Base-by-base conservation (phyloP, 768 basidiomycete species). In the Crepidotus variabilis region DNA sequence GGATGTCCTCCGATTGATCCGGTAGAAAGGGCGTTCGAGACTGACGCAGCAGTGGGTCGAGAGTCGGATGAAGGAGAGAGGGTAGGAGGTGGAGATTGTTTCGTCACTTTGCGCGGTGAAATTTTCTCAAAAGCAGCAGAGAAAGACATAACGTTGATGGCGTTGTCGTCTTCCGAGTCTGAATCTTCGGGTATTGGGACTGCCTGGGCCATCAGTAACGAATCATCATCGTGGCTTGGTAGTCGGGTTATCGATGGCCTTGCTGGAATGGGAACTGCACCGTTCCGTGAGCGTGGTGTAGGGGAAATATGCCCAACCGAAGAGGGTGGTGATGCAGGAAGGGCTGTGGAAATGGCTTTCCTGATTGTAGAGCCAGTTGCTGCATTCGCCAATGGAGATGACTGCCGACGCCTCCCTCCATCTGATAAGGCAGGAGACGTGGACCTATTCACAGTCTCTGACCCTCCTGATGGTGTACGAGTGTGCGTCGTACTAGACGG, bases 141-240 rank as follows among this genome's bases (percentile, higher is more conserved):
- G 63, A 92, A 90, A 4, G 89, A 88, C 70, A 89, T 77, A 16
- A 83, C 71, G 60, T 90, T 85, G 22, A 78, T 69, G 13, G 85
- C 80, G 21, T 79, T 75, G 50, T 82, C 83, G 63, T 75, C 77
- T 35, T 89, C 90, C 0, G 85, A 88, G 63, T 90, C 89, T 60
- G 79, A 84, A 56, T 82, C 83, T 60, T 84, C 86, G 1, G 90
- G 90, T 18, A 90, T 77, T n/a, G 90, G 91, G 36, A 90, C 85
- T 22, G 76, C 75, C 56, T 86, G 82, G 0, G 90, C 88, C 47
- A 87, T 73, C 36, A 92, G 78, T 2, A 92, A 73, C 23, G 86
- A 84, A 43, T 87, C 81, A 36, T 90, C 82, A 16, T 75, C 70
- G 57, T 67, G 71, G 46, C 71, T 67, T 16, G 73, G 51, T 32